Percentiles rank a stretch among this genome's conserved stretches.
These are phyloP conservation scores for Oryza nivara DNA, from an alignment of 176 grass and related monocot genomes.

Conservation along the genomic window DNA sequence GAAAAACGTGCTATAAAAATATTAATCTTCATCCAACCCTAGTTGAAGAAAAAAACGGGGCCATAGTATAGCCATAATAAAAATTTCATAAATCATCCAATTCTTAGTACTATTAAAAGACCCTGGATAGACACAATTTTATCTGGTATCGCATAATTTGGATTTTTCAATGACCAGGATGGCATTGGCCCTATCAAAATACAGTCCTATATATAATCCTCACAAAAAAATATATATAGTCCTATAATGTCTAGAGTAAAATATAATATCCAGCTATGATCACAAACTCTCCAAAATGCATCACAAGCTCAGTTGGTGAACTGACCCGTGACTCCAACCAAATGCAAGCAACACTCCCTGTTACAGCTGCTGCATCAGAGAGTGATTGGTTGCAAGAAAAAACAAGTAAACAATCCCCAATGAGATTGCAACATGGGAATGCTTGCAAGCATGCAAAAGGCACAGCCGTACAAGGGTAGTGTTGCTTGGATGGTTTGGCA, in stretches of 20 bases:
- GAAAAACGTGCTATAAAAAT: no score
- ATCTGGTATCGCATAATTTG: neutral
- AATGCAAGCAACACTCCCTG: no score
- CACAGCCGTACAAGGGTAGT: neutral
- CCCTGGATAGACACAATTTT: neutral
- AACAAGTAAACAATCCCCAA: neutral
- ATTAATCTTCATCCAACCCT: no score
- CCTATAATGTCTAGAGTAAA: no score
- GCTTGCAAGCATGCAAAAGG: neutral
- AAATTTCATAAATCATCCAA: neutral
- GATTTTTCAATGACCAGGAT: neutral
- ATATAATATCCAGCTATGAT: neutral
- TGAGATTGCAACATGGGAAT: neutral
- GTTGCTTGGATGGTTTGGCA: neutral
- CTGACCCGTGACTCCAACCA: neutral
- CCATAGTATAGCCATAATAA: no score
- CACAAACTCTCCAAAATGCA: neutral
- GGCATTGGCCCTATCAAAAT: neutral
- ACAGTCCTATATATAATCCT: neutral
- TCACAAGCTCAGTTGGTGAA: neutral
- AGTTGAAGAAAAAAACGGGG: no score
- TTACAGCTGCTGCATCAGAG: neutral
- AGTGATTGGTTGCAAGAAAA: neutral
- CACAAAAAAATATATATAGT: no score
- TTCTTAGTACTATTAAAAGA: neutral